Conservation (phyloP, 2,329 filamentous ascomycete species). For the Colletotrichum sublineola region DNA sequence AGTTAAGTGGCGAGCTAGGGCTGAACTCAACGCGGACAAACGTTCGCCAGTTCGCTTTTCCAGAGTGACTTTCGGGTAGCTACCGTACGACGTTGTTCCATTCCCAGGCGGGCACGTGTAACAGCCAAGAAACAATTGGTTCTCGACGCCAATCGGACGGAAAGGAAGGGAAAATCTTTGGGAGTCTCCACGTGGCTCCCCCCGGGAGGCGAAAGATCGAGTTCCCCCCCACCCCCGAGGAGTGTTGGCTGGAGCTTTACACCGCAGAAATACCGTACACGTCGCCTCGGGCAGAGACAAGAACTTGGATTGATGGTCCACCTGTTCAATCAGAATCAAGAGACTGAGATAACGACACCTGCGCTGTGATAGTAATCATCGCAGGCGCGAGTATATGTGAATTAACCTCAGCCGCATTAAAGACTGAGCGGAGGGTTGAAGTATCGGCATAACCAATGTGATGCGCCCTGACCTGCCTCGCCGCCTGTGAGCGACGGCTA, state of each 20-base stretch:
- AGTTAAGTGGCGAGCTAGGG: conserved; percentile 17
- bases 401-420: neutral
- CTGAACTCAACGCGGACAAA: conserved; percentile 13
- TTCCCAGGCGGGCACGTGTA: conserved; percentile 21
- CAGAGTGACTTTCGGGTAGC: conserved; percentile 15
- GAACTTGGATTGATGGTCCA: neutral
- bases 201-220: no score
- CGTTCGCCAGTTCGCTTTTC: conserved; percentile 11
- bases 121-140: neutral
- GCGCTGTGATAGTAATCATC: neutral
- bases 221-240: no score
- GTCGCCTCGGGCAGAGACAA: neutral
- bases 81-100: conserved; percentile 18
- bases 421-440: neutral
- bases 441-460: conserved; percentile 18
- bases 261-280: conserved; percentile 15
- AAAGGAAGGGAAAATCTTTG: conserved; percentile 2
- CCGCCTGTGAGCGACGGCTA: conserved; percentile 1
- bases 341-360: neutral
- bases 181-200: conserved; percentile 10
- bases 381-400: neutral
- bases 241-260: conserved; percentile 1
- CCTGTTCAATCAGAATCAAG: neutral
- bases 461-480: conserved; percentile 8
- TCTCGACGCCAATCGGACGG: conserved; percentile 20